Evolutionary conservation across 108 stramenopile genomes (phyloP).

Genomic region (Parmales sp.): DNA sequence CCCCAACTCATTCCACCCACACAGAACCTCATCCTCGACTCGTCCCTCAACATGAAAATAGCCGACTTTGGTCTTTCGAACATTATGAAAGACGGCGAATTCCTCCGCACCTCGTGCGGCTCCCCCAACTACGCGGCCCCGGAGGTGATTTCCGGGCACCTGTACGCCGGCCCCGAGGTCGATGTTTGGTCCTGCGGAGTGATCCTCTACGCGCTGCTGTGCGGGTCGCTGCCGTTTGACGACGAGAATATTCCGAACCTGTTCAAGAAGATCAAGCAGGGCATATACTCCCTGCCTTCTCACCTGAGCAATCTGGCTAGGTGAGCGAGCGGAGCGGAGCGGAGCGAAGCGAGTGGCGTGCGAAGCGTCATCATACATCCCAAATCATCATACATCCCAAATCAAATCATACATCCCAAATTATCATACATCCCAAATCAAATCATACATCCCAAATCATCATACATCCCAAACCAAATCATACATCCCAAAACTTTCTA

Average conservation of each 20-base stretch:
- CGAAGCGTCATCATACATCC: no score
- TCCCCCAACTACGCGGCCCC: conserved; percentile 99
- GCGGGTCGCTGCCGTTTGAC: conserved; percentile 96
- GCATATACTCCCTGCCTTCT: conserved; percentile 91
- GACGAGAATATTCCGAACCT: conserved; percentile 97
- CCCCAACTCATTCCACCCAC: no score
- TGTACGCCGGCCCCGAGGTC: conserved; percentile 97
- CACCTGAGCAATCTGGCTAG: conserved; percentile 83
- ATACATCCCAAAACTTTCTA: not conserved
- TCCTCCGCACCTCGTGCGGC: conserved; percentile 91
- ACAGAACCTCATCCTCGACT: conserved; percentile 86
- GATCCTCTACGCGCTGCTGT: conserved; percentile 96
- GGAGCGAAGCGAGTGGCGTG: no score
- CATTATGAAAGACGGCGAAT: conserved; percentile 95
- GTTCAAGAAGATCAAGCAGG: conserved; percentile 98
- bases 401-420: no score
- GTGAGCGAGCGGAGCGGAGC: no score
- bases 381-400: no score
- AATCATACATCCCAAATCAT: no score
- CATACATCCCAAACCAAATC: no score
- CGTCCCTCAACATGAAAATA: conserved; percentile 92
- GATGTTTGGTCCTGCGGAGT: conserved; percentile 99
- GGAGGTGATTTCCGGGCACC: conserved; percentile 93
- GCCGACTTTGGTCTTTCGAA: conserved; percentile 99
- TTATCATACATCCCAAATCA: no score